Percentiles rank a stretch among this genome's conserved stretches.
Evolutionary conservation across 345 rosid genomes (phyloP).

Genomic region (Gynandropsis gynandra): DNA sequence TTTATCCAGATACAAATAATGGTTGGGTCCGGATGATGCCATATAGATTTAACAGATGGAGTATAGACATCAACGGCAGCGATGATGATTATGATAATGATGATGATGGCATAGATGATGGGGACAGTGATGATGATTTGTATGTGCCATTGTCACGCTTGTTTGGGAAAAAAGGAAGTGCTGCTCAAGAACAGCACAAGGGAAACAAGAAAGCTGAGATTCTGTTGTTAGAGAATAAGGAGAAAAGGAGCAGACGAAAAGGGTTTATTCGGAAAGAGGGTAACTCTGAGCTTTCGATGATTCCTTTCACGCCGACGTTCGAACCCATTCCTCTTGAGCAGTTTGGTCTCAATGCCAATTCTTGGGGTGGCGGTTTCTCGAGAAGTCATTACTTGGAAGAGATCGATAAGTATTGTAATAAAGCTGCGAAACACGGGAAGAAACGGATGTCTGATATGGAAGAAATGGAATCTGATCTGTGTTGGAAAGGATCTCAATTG

Average conservation of each 20-base stretch:
- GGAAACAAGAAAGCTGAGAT: conserved; percentile 6
- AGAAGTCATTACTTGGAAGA: conserved; percentile 22
- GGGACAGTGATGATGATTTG: conserved; percentile 23
- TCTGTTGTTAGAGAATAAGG: conserved; percentile 17
- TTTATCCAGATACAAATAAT: conserved; percentile 8
- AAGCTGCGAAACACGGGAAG: conserved; percentile 21
- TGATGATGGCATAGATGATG: neutral
- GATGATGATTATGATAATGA: conserved; percentile 27
- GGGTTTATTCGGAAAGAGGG: conserved; percentile 19
- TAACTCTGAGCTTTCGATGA: conserved; percentile 37
- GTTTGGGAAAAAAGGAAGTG: conserved; percentile 19
- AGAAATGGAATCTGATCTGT: conserved; percentile 37
- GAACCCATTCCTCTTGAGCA: conserved; percentile 30
- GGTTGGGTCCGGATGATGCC: conserved; percentile 27
- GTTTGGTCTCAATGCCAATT: conserved; percentile 28
- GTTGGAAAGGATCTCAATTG: conserved; percentile 40
- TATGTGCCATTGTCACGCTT: conserved; percentile 46
- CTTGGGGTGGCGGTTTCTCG: conserved; percentile 8
- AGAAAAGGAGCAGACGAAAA: conserved; percentile 16
- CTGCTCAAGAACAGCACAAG: neutral
- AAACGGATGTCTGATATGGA: conserved; percentile 29
- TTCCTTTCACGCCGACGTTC: conserved; percentile 40
- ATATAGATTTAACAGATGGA: conserved; percentile 5
- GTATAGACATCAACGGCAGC: conserved; percentile 17
- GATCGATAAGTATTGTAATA: conserved; percentile 25